phyloP scores from a whole-genome alignment of 495 filamentous ascomycete species.

The Jackrogersella minutella region DNA sequence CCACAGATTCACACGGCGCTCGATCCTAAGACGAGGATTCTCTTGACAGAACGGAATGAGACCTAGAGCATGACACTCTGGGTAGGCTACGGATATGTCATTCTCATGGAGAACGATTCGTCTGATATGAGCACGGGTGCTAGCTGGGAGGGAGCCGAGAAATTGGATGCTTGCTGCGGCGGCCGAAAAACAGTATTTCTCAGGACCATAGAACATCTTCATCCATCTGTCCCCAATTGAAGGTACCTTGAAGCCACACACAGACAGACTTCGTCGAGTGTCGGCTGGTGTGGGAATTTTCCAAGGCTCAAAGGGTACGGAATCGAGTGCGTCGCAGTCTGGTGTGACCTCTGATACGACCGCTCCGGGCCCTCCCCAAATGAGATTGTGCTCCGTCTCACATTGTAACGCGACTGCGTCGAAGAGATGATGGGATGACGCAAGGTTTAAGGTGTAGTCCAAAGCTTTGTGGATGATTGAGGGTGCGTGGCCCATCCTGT shows the following conservation, averaged over 20 bases:
- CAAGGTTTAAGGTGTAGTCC: neutral
- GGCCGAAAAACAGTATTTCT: neutral
- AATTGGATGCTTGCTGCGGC: neutral
- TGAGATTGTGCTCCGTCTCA: too few relatives aligned
- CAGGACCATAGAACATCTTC: too few relatives aligned
- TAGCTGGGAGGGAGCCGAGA: neutral
- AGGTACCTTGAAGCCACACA: too few relatives aligned
- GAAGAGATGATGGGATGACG: neutral
- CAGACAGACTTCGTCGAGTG: neutral
- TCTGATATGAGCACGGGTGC: neutral
- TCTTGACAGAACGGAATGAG: neutral
- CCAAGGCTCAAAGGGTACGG: neutral
- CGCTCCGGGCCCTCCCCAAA: too few relatives aligned
- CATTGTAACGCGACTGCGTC: neutral
- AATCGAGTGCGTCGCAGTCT: neutral
- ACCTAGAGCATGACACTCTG: neutral
- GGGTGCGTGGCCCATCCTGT: neutral
- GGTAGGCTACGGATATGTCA: neutral
- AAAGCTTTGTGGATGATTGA: neutral
- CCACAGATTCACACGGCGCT: slow-evolving; percentile 2
- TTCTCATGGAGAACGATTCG: neutral
- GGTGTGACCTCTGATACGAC: too few relatives aligned
- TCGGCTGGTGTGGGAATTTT: neutral
- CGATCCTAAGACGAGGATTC: neutral
- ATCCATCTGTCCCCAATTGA: too few relatives aligned